Percentiles rank a stretch among this genome's conserved stretches.
Conservation (phyloP, 495 filamentous ascomycete species). For the Tetracladium setigerum region DNA sequence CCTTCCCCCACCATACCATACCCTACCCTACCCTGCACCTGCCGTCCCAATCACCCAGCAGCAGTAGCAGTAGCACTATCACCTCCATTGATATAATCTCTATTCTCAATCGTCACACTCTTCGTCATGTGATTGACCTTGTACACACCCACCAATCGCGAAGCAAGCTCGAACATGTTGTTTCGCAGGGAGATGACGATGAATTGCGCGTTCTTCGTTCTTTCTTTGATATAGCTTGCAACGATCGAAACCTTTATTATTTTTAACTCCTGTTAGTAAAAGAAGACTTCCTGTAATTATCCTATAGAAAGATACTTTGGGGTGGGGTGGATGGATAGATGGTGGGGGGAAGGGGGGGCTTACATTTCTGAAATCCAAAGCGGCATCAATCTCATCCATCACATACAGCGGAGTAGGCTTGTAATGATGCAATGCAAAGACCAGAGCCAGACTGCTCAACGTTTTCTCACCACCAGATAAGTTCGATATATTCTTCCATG, state of each 20-base stretch:
- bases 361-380: conserved; percentile 94
- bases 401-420: conserved; percentile 97
- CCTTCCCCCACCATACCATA: neutral
- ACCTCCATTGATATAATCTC: conserved; percentile 66
- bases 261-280: neutral
- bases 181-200: conserved; percentile 97
- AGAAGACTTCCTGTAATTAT: conserved; percentile 8
- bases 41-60: neutral
- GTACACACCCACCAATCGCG: conserved; percentile 90
- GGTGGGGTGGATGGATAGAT: neutral
- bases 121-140: conserved; percentile 99
- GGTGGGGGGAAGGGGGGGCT: conserved; percentile 30
- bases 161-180: conserved; percentile 99
- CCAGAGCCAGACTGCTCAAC: conserved; percentile 82
- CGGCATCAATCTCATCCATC: conserved; percentile 99
- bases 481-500: conserved; percentile 98
- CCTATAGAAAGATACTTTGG: conserved; percentile 1
- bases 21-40: neutral
- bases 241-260: conserved; percentile 84
- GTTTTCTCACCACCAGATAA: conserved; percentile 96
- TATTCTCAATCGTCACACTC: conserved; percentile 92
- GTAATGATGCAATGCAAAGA: conserved; percentile 97
- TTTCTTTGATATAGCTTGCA: conserved; percentile 95
- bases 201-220: conserved; percentile 98
- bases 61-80: conserved; percentile 1